Conservation (phyloP, 129 eudicot genomes). For the Escallonia herrerae region DNA sequence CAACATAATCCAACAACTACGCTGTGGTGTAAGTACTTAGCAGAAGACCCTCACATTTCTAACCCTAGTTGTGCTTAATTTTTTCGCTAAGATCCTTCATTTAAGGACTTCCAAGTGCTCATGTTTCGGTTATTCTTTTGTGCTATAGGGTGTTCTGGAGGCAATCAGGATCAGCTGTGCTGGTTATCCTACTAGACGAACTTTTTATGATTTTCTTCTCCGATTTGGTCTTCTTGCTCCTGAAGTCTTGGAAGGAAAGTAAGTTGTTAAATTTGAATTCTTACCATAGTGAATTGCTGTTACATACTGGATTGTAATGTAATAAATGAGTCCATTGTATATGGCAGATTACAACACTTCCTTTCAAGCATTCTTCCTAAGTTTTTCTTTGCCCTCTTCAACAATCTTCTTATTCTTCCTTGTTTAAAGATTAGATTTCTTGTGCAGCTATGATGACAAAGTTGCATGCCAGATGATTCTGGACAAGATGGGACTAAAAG, state of each 20-base stretch:
- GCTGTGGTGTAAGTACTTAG: constrained; percentile 90
- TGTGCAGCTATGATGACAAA: constrained; percentile 83
- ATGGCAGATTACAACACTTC: neutral
- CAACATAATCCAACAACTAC: constrained; percentile 83
- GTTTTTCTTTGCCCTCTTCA: constrained; percentile 6
- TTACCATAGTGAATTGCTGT: neutral
- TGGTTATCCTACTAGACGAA: constrained; percentile 98
- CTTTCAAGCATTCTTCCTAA: neutral
- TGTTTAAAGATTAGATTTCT: constrained; percentile 7
- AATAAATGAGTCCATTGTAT: neutral
- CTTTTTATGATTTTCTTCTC: constrained; percentile 89
- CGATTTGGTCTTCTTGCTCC: constrained; percentile 99
- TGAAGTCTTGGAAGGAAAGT: constrained; percentile 90
- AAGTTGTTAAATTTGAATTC: constrained; percentile 17
- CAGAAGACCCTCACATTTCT: neutral
- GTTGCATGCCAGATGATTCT: constrained; percentile 84
- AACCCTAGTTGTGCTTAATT: neutral
- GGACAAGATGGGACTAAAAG: constrained; percentile 85
- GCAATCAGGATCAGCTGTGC: constrained; percentile 99
- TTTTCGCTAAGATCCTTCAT: too few relatives aligned
- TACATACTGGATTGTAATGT: neutral
- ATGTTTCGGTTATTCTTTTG: constrained; percentile 4
- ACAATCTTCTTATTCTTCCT: constrained; percentile 2
- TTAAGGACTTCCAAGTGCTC: neutral
- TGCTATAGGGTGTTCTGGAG: constrained; percentile 89